A percentile compares a stretch with the other conserved stretches of the same genome.
phyloP scores from a whole-genome alignment of 192 early-diverging fungal species.

The Coemansia sp. region DNA sequence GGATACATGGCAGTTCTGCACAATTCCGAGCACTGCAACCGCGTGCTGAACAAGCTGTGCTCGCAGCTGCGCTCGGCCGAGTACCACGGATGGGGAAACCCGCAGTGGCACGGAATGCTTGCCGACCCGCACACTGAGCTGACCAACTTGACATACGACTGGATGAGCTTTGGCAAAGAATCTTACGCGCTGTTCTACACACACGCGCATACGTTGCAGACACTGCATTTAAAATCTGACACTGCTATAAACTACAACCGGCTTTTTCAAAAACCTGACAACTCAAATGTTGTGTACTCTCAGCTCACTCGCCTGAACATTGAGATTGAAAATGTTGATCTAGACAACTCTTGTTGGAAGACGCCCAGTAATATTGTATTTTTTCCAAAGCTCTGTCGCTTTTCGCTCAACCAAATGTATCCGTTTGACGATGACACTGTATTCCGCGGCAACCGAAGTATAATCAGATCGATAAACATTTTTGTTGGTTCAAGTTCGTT shows the following conservation, averaged over 20 bases:
- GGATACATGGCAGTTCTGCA: background rate
- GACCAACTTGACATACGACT: constrained; percentile 1
- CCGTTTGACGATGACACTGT: constrained; percentile 4
- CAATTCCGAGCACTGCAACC: background rate
- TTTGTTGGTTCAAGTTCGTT: background rate
- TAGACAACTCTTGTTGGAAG: background rate
- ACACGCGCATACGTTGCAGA: background rate
- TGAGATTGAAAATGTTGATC: background rate
- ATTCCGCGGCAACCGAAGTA: constrained; percentile 1
- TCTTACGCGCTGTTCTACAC: background rate
- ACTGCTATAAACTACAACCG: background rate
- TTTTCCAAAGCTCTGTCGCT: background rate
- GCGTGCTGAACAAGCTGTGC: constrained; percentile 1
- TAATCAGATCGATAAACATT: background rate
- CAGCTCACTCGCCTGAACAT: background rate
- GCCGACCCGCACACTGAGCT: background rate
- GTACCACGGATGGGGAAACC: background rate
- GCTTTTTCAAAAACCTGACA: background rate
- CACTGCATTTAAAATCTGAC: background rate
- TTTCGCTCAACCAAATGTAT: constrained; percentile 2
- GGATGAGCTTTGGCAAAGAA: background rate
- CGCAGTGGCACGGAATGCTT: background rate
- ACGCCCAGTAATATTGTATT: constrained; percentile 2
- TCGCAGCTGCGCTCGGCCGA: background rate
- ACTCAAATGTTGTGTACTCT: background rate